Evolutionary conservation across 805 yeast species (phyloP), one percentile per base, ranked within the genome.

Genomic region (Brettanomyces bruxellensis): DNA sequence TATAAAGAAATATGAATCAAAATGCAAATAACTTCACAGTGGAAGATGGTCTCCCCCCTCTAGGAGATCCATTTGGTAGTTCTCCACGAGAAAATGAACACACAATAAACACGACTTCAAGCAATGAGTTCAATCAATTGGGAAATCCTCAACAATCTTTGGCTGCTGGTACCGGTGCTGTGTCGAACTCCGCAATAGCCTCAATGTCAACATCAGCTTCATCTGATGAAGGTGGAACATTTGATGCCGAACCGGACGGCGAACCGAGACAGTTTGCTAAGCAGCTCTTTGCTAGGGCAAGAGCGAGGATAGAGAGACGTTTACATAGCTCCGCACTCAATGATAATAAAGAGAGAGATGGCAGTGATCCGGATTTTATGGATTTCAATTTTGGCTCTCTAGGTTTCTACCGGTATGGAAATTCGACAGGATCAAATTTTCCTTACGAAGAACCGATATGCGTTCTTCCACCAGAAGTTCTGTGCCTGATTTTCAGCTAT

Each of bases 401-500:
- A 7, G 23, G 23, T 12, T n/a, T 35, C 23, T 35, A 35, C 13
- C 38, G 23, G 14, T 35, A 35, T 18, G 38, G 38, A 35, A 46
- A 48, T 53, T 24, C 49, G 50, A 43, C 48, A n/a, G 38, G 14
- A n/a, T n/a, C 38, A 7, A 35, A 18, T 8, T 28, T 28, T 28
- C 32, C 32, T 7, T 47, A 35, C 34, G 48, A 23, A 55, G 36
- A 58, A 6, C 71, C 71, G 23, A 66, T 77, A 41, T 61, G 71
- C 18, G 69, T 68, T 42, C 60, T 78, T 43, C 83, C 83, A 7
- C 76, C 82, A 0, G 83, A 78, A 62, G 77, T 85, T 18, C 61
- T 85, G 39, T 73, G 82, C 43, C 71, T 82, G 52, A 78, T 85
- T 1, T 79, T 85, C 49, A 81, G 86, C 45, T 73, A 81, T 49